These are phyloP conservation scores for Senna siamea DNA, from an alignment of 306 rosid genomes.

Conservation along the genomic window DNA sequence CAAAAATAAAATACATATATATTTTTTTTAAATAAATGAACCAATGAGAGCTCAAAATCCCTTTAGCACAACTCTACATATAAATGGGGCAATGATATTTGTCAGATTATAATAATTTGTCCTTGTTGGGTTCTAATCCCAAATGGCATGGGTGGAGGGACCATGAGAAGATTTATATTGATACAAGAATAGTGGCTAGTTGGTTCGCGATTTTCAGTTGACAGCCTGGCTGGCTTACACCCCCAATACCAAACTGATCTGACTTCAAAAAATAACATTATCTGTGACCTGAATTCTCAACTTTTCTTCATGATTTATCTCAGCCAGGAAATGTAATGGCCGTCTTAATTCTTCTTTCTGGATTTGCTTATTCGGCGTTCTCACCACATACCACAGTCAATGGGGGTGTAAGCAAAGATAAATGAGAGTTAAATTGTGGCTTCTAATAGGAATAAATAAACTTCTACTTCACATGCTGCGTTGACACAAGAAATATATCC, in stretches of 20 bases:
- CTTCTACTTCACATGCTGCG: not conserved
- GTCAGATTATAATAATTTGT: not conserved
- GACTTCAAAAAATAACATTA: not conserved
- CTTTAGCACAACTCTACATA: too few relatives aligned
- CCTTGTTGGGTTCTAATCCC: not conserved
- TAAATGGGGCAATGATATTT: too few relatives aligned
- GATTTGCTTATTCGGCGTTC: too few relatives aligned
- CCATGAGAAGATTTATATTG: not conserved
- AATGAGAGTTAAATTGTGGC: not conserved
- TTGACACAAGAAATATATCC: too few relatives aligned
- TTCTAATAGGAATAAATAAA: not conserved
- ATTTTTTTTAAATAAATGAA: too few relatives aligned
- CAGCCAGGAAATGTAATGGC: not conserved
- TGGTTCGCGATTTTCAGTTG: not conserved
- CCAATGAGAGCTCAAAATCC: too few relatives aligned
- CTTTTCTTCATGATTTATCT: not conserved
- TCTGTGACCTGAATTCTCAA: not conserved
- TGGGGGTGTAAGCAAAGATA: not conserved
- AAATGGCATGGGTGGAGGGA: not conserved
- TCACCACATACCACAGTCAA: not conserved
- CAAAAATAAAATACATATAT: not conserved
- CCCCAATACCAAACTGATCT: not conserved
- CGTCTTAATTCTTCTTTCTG: not conserved
- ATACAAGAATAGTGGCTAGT: not conserved
- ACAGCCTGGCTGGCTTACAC: not conserved